Evolutionary conservation across 345 rosid species (phyloP), one percentile per base, ranked within the genome.

Genomic region (Aurinia saxatilis): DNA sequence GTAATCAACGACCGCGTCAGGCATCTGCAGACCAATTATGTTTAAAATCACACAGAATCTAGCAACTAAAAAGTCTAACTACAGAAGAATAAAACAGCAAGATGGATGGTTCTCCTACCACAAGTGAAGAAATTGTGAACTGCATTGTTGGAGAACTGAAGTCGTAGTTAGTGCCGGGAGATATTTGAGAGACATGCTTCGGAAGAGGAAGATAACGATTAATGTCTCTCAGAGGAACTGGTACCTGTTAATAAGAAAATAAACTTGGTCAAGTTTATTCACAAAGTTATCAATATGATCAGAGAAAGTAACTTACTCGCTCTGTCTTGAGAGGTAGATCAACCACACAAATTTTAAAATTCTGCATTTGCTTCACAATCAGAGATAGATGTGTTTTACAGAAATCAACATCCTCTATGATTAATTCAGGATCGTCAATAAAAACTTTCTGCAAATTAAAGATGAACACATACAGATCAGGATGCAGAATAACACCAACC

Each of bases 1-100:
- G 42, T 82, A 90, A 80, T 90, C 99, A 81, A 93, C 97, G 66
- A 90, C 85, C 17, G 95, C 91, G 82, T 87, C 91, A 39, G 96
- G 97, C 95, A 90, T 93, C 97, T 92, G 83, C 27, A 67, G 18
- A 54, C 29, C 52, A 17, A 57, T 39, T 25, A 23, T 42, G 39
- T n/a, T 46, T 17, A 16, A 33, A 53, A 10, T 11, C 35, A 61
- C 17, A 4, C 25, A n/a, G n/a, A 27, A 13, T n/a, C 5, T 23
- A 41, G 56, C 34, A 60, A 31, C 50, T 49, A 17, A 44, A 35
- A 34, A 9, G 9, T 25, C 12, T 31, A 14, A 40, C 23, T 6
- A 45, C 21, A 17, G 30, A 37, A 23, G 9, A 35, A 54, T 21
- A 50, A 59, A 15, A 36, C 49, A 61, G 12, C 31, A 18, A 37